Conservation (phyloP, 495 filamentous ascomycete species). For the Penicillium salamii region DNA sequence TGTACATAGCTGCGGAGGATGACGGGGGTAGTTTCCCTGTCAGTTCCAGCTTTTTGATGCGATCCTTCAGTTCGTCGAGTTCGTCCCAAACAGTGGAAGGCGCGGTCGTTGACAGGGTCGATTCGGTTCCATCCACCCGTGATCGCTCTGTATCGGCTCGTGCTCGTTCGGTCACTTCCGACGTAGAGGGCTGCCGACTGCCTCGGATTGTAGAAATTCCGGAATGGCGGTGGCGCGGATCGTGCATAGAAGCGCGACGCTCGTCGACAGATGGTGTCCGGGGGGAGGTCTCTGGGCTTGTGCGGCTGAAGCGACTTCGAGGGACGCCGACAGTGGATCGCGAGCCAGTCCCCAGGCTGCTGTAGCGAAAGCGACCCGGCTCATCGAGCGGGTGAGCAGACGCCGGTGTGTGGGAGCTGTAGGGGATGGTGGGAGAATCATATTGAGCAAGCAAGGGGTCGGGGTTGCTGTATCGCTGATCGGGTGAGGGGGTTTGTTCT, state of each 20-base stretch:
- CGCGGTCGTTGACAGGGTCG: slow-evolving; percentile 79
- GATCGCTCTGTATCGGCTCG: slow-evolving; percentile 48
- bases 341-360: slow-evolving; percentile 34
- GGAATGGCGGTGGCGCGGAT: slow-evolving; percentile 51
- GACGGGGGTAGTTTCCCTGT: slow-evolving; percentile 82
- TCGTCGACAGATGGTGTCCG: slow-evolving; percentile 42
- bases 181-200: slow-evolving; percentile 50
- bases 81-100: slow-evolving; percentile 98
- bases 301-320: slow-evolving; percentile 37
- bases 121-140: slow-evolving; percentile 66
- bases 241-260: slow-evolving; percentile 45
- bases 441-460: slow-evolving; percentile 48
- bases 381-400: slow-evolving; percentile 54
- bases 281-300: slow-evolving; percentile 44
- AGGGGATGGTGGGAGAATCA: slow-evolving; percentile 36
- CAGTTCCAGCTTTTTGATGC: slow-evolving; percentile 87
- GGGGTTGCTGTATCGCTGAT: slow-evolving; percentile 39
- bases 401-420: slow-evolving; percentile 39
- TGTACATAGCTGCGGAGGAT: slow-evolving; percentile 74
- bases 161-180: slow-evolving; percentile 40
- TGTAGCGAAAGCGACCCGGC: slow-evolving; percentile 38
- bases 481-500: slow-evolving; percentile 42
- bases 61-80: slow-evolving; percentile 90
- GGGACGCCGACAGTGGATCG: slow-evolving; percentile 43
- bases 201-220: slow-evolving; percentile 50